phyloP scores from a whole-genome alignment of 2,329 filamentous ascomycete species.

The Aspergillus alliaceus region DNA sequence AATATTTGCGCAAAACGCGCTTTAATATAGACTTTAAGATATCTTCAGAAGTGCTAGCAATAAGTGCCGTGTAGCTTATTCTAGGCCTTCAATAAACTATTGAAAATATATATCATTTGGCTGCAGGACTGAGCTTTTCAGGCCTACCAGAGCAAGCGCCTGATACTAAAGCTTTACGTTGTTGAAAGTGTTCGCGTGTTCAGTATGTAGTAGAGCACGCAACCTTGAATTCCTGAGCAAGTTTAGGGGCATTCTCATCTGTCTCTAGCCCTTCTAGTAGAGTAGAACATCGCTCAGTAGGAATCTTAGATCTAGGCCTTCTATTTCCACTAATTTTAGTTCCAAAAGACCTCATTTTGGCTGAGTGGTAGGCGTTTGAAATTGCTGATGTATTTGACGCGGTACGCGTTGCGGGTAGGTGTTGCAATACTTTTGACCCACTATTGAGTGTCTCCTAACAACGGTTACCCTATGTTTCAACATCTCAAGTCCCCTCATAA shows the following conservation, averaged over 20 bases:
- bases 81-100: not conserved
- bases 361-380: not conserved
- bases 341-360: not conserved
- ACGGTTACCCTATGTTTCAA: too few relatives aligned
- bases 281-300: not conserved
- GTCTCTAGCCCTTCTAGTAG: not conserved
- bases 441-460: too few relatives aligned
- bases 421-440: too few relatives aligned
- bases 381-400: not conserved
- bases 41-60: not conserved
- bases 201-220: not conserved
- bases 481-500: too few relatives aligned
- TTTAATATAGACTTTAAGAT: too few relatives aligned
- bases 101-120: not conserved
- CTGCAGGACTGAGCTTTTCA: not conserved
- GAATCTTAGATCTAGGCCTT: too few relatives aligned
- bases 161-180: not conserved
- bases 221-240: not conserved
- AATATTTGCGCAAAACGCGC: too few relatives aligned
- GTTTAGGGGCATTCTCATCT: not conserved
- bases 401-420: too few relatives aligned
- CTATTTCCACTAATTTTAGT: not conserved
- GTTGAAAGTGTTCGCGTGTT: not conserved
- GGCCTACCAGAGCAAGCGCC: not conserved
- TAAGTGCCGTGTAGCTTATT: not conserved